phyloP scores from a whole-genome alignment of 345 rosid genomes.

The Eucalyptus cloeziana region DNA sequence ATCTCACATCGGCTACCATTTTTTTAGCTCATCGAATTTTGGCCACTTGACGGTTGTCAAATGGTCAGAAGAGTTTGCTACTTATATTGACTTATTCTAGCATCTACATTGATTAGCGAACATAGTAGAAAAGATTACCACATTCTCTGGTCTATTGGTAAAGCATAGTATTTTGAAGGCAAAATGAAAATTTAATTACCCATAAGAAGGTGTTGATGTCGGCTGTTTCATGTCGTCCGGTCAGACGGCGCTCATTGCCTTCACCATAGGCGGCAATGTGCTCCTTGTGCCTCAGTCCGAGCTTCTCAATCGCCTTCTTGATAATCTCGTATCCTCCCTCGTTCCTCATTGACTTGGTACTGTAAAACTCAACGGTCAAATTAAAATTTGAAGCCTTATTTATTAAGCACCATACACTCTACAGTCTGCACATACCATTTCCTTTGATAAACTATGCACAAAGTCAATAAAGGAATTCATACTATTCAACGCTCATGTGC shows the following conservation, averaged over 20 bases:
- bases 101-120: not conserved
- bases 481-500: not conserved
- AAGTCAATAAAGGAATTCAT: not conserved
- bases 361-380: not conserved
- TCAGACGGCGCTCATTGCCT: conserved; percentile 23
- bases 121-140: not conserved
- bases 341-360: conserved; percentile 28
- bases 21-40: not conserved
- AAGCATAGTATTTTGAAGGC: not conserved
- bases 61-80: not conserved
- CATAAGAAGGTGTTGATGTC: conserved; percentile 18
- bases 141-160: not conserved
- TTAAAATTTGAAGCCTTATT: not conserved
- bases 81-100: not conserved
- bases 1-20: not conserved
- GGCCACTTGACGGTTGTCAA: not conserved
- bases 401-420: not conserved
- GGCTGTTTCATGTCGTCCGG: conserved; percentile 23
- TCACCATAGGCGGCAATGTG: conserved; percentile 26
- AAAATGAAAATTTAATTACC: not conserved
- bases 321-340: conserved; percentile 19
- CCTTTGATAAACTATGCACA: not conserved
- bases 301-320: conserved; percentile 20
- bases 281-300: conserved; percentile 12
- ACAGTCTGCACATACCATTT: not conserved